Conservation (phyloP, 1,139 yeast species). For the Protomyces macrosporus region DNA sequence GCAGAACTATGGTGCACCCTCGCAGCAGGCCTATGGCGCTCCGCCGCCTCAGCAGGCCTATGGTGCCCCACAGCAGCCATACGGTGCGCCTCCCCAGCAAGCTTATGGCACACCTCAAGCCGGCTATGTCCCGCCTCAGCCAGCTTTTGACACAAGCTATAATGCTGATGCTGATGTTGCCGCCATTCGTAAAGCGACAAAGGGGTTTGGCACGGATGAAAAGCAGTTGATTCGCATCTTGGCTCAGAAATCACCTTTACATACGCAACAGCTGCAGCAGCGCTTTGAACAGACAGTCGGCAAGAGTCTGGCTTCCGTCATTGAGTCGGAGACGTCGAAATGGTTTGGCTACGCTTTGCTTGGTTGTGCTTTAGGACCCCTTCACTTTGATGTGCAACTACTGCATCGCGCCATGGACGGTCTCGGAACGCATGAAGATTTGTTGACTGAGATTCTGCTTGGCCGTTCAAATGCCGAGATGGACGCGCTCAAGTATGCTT, state of each 20-base stretch:
- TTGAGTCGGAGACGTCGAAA: conserved; percentile 32
- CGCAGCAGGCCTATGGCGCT: conserved; percentile 3
- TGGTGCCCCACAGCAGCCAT: neutral
- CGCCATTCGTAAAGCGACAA: conserved; percentile 31
- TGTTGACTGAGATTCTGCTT: conserved; percentile 32
- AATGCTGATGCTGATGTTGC: conserved; percentile 31
- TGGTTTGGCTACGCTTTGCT: conserved; percentile 31
- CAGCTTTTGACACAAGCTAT: conserved; percentile 35
- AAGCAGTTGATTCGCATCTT: conserved; percentile 30
- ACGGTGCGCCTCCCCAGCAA: conserved; percentile 17
- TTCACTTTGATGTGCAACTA: conserved; percentile 31
- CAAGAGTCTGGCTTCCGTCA: conserved; percentile 29
- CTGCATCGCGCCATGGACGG: conserved; percentile 32
- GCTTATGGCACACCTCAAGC: neutral
- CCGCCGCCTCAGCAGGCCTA: conserved; percentile 8
- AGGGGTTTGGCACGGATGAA: conserved; percentile 34
- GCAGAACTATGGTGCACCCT: neutral
- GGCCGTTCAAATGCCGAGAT: conserved; percentile 32
- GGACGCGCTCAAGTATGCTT: conserved; percentile 31
- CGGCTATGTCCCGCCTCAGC: conserved; percentile 20
- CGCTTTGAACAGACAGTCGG: conserved; percentile 31
- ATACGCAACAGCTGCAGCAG: conserved; percentile 29
- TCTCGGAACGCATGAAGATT: conserved; percentile 32
- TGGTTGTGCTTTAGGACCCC: conserved; percentile 32
- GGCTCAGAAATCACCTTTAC: conserved; percentile 30